A percentile compares a stretch with the other conserved stretches of the same genome.
Conservation (phyloP, 805 yeast genomes). For the Candida mattraensis region DNA sequence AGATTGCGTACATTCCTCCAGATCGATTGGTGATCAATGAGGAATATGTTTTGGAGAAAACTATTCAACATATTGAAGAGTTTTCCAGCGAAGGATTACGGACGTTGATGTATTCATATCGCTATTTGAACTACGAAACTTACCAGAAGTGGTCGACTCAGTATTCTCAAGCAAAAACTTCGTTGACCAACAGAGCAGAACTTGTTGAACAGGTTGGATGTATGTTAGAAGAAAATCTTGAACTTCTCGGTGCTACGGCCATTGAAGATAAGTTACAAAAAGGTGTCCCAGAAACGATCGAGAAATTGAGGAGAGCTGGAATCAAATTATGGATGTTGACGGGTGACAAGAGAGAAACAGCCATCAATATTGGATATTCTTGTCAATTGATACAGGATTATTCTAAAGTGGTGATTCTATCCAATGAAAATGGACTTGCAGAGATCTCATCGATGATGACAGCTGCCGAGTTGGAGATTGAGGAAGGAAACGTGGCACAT, state of each 20-base stretch:
- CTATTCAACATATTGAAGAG: constrained; percentile 88
- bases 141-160: constrained; percentile 66
- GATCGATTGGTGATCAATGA: constrained; percentile 68
- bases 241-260: constrained; percentile 88
- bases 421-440: constrained; percentile 39
- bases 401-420: constrained; percentile 78
- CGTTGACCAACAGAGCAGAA: constrained; percentile 63
- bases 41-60: constrained; percentile 74
- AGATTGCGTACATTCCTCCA: constrained; percentile 44
- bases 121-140: constrained; percentile 59
- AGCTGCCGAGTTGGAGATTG: constrained; percentile 72
- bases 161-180: constrained; percentile 74
- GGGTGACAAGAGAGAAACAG: constrained; percentile 97
- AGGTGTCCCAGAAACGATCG: constrained; percentile 96
- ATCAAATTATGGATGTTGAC: constrained; percentile 98
- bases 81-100: constrained; percentile 94
- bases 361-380: constrained; percentile 94
- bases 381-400: constrained; percentile 91
- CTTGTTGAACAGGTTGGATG: constrained; percentile 74
- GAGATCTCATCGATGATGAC: constrained; percentile 66
- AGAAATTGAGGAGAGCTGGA: constrained; percentile 87
- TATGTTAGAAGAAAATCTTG: constrained; percentile 64
- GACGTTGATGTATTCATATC: constrained; percentile 80
- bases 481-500: constrained; percentile 79
- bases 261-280: constrained; percentile 95